Base-by-base conservation (phyloP, 1,284 basidiomycete species). In the Abortiporus biennis region DNA sequence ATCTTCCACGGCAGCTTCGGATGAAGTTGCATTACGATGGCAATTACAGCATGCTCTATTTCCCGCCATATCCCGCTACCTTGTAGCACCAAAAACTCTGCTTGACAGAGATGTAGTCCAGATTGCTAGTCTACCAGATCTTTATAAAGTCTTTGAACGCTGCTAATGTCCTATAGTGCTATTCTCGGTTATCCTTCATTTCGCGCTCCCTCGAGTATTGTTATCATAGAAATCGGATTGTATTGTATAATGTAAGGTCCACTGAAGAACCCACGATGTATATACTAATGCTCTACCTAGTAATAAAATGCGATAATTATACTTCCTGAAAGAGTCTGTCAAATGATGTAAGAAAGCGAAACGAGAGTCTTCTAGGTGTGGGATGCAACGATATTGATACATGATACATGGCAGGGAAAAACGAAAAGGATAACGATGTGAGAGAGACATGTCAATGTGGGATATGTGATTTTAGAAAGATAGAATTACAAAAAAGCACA, bases 91-190 rank as follows among this genome's bases (percentile, higher is more conserved):
- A 0, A 83, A 77, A 52, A 72, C 72, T 15, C 58, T 92, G 43
- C 62, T 91, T 27, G 82, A 85, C 48, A 66, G 71, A 6, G 88
- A 92, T 55, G 78, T 95, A 3, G 78, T 89, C 5, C 87, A 93
- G 62, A 78, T 93, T 15, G 92, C 93, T 4, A 86, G 80, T 60
- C 62, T 95, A 39, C 91, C 91, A 2, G 89, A 92, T 50, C 64
- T 96, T 48, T 96, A 94, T 61, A 82, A 85, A 47, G 85, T 95
- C 1, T 96, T 95, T 55, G 92, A 94, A 64, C 66, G 91, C 46
- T 94, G 92, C 57, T 94, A 58, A 64, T 30, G n/a, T 4, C 13
- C 19, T n/a, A n/a, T n/a, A n/a, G n/a, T n/a, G 8, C 9, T 29
- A n/a, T n/a, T 29, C n/a, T 29, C 27, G 8, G 27, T n/a, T 29